These are phyloP conservation scores for Pyrenopolyporus hunteri DNA, from an alignment of 495 filamentous ascomycete species.

Conservation along the genomic window DNA sequence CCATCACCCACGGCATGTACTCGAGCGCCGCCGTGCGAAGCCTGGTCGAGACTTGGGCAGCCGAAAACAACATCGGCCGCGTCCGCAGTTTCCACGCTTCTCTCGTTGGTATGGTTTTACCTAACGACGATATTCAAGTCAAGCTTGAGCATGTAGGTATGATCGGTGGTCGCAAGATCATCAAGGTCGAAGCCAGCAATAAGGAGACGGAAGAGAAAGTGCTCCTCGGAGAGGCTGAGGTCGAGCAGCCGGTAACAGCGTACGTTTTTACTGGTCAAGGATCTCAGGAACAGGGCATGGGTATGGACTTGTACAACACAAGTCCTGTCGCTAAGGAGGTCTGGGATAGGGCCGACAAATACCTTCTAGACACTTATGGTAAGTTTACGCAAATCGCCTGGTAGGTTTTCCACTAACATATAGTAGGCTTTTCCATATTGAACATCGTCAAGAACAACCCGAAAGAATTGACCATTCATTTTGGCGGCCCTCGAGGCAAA, in stretches of 20 bases:
- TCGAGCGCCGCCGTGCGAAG: slow-evolving; percentile 96
- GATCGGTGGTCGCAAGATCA: slow-evolving; percentile 97
- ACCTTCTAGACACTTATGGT: slow-evolving; percentile 99
- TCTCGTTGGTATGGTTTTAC: slow-evolving; percentile 96
- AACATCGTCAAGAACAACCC: slow-evolving; percentile 99
- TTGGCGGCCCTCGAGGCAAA: slow-evolving; percentile 94
- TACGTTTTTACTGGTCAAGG: slow-evolving; percentile 99
- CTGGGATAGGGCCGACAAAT: slow-evolving; percentile 96
- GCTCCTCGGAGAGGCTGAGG: slow-evolving; percentile 91
- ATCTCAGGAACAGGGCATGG: slow-evolving; percentile 98
- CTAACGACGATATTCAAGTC: slow-evolving; percentile 92
- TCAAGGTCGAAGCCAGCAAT: slow-evolving; percentile 95
- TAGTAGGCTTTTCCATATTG: slow-evolving; percentile 84
- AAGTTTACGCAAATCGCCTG: slow-evolving; percentile 39
- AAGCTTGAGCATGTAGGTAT: slow-evolving; percentile 96
- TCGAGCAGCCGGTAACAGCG: slow-evolving; percentile 95
- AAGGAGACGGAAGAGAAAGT: slow-evolving; percentile 95
- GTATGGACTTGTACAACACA: slow-evolving; percentile 96
- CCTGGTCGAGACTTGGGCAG: slow-evolving; percentile 98
- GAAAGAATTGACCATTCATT: slow-evolving; percentile 98
- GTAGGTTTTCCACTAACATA: slow-evolving; percentile 47
- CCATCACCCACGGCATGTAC: slow-evolving; percentile 99
- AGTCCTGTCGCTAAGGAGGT: slow-evolving; percentile 94
- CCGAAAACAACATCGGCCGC: slow-evolving; percentile 96
- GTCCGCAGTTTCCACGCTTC: slow-evolving; percentile 96